These are phyloP conservation scores for Juglanconis juglandina DNA, from an alignment of 2,329 filamentous ascomycete species.

Conservation along the genomic window DNA sequence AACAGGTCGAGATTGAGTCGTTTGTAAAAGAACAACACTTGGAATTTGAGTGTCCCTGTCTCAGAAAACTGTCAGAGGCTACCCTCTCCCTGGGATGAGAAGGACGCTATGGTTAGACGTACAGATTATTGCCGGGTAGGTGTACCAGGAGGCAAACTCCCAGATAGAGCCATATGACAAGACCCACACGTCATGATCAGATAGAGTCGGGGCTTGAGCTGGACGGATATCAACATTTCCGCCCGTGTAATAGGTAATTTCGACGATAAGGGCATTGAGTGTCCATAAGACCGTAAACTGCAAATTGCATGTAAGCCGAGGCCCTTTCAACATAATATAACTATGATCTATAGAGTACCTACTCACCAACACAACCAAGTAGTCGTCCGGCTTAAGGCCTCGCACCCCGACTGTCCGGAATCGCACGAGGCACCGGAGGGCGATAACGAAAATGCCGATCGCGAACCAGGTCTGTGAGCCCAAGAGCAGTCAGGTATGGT, in stretches of 20 bases:
- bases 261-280: constrained; percentile 22
- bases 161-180: constrained; percentile 22
- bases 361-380: constrained; percentile 11
- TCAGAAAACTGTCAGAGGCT: background rate
- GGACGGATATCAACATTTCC: constrained; percentile 23
- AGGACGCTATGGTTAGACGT: background rate
- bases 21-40: constrained; percentile 26
- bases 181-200: constrained; percentile 19
- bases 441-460: constrained; percentile 6
- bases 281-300: constrained; percentile 19
- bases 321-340: background rate
- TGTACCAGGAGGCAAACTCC: constrained; percentile 26
- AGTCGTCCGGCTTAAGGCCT: constrained; percentile 12
- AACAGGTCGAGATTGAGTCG: constrained; percentile 21
- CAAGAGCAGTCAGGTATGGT: too few species aligned
- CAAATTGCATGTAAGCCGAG: too few species aligned
- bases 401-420: constrained; percentile 12
- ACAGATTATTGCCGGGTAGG: constrained; percentile 27
- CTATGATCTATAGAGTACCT: constrained; percentile 13
- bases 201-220: background rate
- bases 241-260: constrained; percentile 25
- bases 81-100: too few species aligned
- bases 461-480: constrained; percentile 7
- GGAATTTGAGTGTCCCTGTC: constrained; percentile 26
- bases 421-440: constrained; percentile 7